These are phyloP conservation scores for Solanum etuberosum DNA, from an alignment of 257 asterid genomes.

Conservation along the genomic window DNA sequence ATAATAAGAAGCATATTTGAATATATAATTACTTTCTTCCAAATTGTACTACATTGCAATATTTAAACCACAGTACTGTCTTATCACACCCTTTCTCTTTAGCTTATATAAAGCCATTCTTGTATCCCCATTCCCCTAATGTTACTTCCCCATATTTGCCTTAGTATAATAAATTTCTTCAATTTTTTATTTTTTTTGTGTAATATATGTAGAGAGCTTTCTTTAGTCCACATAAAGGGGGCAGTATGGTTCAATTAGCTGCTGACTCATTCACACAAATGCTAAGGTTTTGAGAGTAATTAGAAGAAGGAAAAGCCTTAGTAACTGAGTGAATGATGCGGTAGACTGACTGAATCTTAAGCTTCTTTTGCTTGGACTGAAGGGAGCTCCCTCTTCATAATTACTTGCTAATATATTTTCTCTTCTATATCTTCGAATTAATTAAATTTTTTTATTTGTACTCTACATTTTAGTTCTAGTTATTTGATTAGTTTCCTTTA, in stretches of 20 bases:
- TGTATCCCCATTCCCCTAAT: neutral
- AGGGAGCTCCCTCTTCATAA: conserved; percentile 88
- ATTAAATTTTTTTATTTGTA: too few species aligned
- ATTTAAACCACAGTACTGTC: neutral
- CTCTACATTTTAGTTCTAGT: neutral
- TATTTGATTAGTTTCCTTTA: neutral
- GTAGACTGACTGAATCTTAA: conserved; percentile 61
- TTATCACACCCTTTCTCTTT: neutral
- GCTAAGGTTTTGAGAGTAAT: conserved; percentile 24
- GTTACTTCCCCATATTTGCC: neutral
- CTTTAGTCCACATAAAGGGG: conserved; percentile 80
- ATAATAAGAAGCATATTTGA: neutral
- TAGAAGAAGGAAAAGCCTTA: neutral
- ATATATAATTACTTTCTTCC: neutral
- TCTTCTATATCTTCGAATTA: neutral
- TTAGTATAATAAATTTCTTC: neutral
- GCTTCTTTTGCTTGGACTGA: conserved; percentile 95
- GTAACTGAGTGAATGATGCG: conserved; percentile 75
- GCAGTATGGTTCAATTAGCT: conserved; percentile 71
- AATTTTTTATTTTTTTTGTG: neutral
- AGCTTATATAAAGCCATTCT: conserved; percentile 27
- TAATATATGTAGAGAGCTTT: conserved; percentile 60
- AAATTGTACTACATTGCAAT: neutral
- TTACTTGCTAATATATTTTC: neutral
- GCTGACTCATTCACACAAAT: conserved; percentile 97